Evolutionary conservation across 1,284 basidiomycete species (phyloP).

Genomic region (Trametes hirsuta): DNA sequence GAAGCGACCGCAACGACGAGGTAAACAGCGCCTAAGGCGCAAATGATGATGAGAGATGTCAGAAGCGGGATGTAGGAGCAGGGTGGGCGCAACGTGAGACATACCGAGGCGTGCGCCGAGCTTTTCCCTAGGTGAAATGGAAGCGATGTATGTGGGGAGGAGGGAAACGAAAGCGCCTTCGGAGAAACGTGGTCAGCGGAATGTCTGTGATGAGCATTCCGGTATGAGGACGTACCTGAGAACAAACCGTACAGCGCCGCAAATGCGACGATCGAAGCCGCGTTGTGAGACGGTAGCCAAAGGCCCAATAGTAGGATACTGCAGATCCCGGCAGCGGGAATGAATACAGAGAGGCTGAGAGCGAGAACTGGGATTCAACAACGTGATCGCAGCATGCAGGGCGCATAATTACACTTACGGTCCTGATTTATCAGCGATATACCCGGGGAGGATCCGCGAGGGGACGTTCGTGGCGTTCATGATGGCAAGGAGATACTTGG

Average conservation of each 20-base stretch:
- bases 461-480: constrained; percentile 24
- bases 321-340: constrained; percentile 15
- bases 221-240: constrained; percentile 4
- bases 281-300: constrained; percentile 20
- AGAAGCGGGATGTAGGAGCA: not conserved
- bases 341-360: constrained; percentile 16
- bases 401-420: constrained; percentile 3
- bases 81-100: not conserved
- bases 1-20: constrained; percentile 18
- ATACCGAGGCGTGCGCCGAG: constrained; percentile 24
- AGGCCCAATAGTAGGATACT: constrained; percentile 18
- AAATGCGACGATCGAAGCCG: constrained; percentile 20
- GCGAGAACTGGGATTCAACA: not conserved
- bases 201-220: not conserved
- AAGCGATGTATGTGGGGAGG: constrained; percentile 22
- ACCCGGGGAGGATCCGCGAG: constrained; percentile 20
- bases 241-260: constrained; percentile 23
- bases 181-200: not conserved
- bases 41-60: constrained; percentile 17
- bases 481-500: constrained; percentile 21
- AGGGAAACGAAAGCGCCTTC: constrained; percentile 21
- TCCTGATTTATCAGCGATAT: constrained; percentile 20
- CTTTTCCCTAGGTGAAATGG: constrained; percentile 22
- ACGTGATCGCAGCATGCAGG: too few relatives aligned
- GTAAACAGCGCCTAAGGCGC: constrained; percentile 45